A percentile compares a stretch with the other conserved stretches of the same genome.
phyloP scores from a whole-genome alignment of 2,329 filamentous ascomycete species.

The Aspergillus melleus region DNA sequence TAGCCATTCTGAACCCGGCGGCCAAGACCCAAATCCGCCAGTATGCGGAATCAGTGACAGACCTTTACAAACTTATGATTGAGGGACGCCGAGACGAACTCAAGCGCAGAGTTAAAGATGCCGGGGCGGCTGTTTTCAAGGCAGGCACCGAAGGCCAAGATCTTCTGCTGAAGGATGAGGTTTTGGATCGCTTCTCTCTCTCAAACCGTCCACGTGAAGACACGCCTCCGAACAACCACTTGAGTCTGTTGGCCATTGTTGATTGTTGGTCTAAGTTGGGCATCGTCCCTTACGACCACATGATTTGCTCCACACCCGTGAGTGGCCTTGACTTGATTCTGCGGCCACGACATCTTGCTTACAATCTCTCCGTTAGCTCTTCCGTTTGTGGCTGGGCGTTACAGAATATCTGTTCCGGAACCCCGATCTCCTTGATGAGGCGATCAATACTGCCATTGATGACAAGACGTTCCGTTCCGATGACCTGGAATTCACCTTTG shows the following conservation, averaged over 20 bases:
- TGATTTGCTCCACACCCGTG: slow-evolving; percentile 95
- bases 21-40: slow-evolving; percentile 90
- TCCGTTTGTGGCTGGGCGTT: slow-evolving; percentile 95
- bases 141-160: slow-evolving; percentile 55
- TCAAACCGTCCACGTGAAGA: slow-evolving; percentile 66
- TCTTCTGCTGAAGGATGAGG: slow-evolving; percentile 72
- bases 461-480: slow-evolving; percentile 93
- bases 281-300: slow-evolving; percentile 97
- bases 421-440: slow-evolving; percentile 75
- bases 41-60: slow-evolving; percentile 89
- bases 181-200: slow-evolving; percentile 86
- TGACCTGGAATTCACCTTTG: slow-evolving; percentile 96
- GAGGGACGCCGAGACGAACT: slow-evolving; percentile 77
- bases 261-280: slow-evolving; percentile 95
- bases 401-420: slow-evolving; percentile 94
- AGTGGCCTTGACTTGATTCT: slow-evolving; percentile 30
- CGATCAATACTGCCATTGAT: slow-evolving; percentile 79
- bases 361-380: slow-evolving; percentile 56
- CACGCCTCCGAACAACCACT: slow-evolving; percentile 81
- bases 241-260: slow-evolving; percentile 92
- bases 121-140: slow-evolving; percentile 71
- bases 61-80: slow-evolving; percentile 96
- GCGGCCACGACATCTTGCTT: not conserved
- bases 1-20: slow-evolving; percentile 93
- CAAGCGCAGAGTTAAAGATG: slow-evolving; percentile 71